phyloP scores from a whole-genome alignment of 805 yeast genomes.

The Spencermartinsiella europaea region DNA sequence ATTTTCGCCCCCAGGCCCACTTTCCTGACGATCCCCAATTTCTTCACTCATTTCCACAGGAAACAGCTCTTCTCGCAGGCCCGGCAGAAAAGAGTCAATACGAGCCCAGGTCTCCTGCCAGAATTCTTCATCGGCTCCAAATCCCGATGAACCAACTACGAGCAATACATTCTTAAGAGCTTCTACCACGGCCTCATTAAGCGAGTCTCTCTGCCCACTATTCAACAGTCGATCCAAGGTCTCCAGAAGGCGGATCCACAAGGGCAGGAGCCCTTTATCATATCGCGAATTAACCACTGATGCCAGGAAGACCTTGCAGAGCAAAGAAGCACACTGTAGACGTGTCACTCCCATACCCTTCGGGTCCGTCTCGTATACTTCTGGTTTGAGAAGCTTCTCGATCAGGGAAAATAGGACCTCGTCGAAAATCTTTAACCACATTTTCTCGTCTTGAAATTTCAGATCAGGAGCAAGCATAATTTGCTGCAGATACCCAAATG shows the following conservation, averaged over 20 bases:
- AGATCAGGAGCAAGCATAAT: slow-evolving; percentile 40
- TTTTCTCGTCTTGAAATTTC: slow-evolving; percentile 3
- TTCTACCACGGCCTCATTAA: slow-evolving; percentile 37
- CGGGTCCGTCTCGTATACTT: slow-evolving; percentile 54
- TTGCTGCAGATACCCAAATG: slow-evolving; percentile 55
- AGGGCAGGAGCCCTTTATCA: slow-evolving; percentile 24
- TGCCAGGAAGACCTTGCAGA: slow-evolving; percentile 60
- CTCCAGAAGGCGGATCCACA: slow-evolving; percentile 35
- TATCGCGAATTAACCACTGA: slow-evolving; percentile 34
- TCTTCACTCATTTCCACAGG: too few species aligned
- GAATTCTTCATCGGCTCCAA: slow-evolving; percentile 29
- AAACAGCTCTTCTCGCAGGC: slow-evolving; percentile 24
- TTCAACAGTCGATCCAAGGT: slow-evolving; percentile 37
- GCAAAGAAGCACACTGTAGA: slow-evolving; percentile 57
- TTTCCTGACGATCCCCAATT: too few species aligned
- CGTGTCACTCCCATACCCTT: slow-evolving; percentile 62
- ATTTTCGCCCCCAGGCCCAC: too few species aligned
- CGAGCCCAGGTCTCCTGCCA: slow-evolving; percentile 36
- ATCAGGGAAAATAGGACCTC: slow-evolving; percentile 71
- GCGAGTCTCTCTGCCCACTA: slow-evolving; percentile 34
- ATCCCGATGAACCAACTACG: slow-evolving; percentile 33
- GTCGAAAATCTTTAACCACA: slow-evolving; percentile 50
- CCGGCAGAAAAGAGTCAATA: slow-evolving; percentile 36
- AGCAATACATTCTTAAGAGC: slow-evolving; percentile 38
- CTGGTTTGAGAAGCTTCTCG: slow-evolving; percentile 60